phyloP scores from a whole-genome alignment of 139 green algal species.

The Picochlorum sp. region DNA sequence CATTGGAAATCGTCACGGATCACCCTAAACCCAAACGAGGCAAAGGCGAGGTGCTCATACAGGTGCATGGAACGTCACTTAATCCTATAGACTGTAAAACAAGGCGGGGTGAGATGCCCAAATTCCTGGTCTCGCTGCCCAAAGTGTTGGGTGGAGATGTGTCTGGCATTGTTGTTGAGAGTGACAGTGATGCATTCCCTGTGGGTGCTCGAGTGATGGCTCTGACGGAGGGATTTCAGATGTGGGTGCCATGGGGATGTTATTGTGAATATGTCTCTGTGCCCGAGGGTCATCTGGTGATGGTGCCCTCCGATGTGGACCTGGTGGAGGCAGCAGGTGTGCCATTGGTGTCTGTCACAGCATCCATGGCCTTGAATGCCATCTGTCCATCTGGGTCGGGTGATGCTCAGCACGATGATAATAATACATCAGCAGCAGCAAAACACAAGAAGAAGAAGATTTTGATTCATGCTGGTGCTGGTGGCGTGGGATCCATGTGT shows the following conservation, averaged over 20 bases:
- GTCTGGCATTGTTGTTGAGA: conserved; percentile 6
- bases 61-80: background rate
- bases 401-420: background rate
- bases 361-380: conserved; percentile 31
- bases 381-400: background rate
- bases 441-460: conserved; percentile 26
- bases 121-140: conserved; percentile 6
- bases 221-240: conserved; percentile 1
- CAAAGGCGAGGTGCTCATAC: background rate
- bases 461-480: conserved; percentile 30
- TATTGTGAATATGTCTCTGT: conserved; percentile 2
- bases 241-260: background rate
- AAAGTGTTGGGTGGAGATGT: conserved; percentile 12
- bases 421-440: no score
- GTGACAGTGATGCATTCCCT: background rate
- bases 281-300: conserved; percentile 1
- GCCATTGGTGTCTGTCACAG: conserved; percentile 27
- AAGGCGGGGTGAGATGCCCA: conserved; percentile 6
- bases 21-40: background rate
- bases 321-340: conserved; percentile 24
- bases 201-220: conserved; percentile 4
- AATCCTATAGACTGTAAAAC: conserved; percentile 14
- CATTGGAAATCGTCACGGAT: background rate
- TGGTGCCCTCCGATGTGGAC: conserved; percentile 12
- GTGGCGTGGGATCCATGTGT: conserved; percentile 31